Evolutionary conservation across 2,329 filamentous ascomycete genomes (phyloP), one percentile per base, ranked within the genome.

Genomic region (Pseudogymnoascus sp.): DNA sequence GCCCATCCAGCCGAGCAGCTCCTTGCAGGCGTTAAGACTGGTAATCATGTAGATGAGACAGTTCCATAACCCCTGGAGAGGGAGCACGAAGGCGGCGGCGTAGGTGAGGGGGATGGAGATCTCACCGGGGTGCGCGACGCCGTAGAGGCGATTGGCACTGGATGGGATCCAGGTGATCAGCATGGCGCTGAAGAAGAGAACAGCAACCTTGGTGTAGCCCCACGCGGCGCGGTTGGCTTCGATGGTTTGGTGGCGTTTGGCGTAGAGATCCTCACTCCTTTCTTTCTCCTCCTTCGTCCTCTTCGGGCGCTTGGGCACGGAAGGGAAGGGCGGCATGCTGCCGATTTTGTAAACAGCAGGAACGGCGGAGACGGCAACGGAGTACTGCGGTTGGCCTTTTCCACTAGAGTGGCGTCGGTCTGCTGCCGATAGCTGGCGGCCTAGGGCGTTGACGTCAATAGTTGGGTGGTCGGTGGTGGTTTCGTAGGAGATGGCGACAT

Each of bases 61-160:
- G 70, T 95, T 95, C 89, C 89, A 94, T 67, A 92, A 88, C 0
- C 90, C 90, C 69, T 95, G 90, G 0, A 91, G 78, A 0, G 90
- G 89, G 7, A 95, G 78, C 0, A 94, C 89, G 38, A 90, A 79
- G 0, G 87, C 84, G 19, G 86, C 85, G 64, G 85, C 81, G 64
- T 87, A 83, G 66, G 89, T 84, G 21, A 94, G 79, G 0, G 78
- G 75, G 26, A 84, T 78, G 6, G 76, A 79, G 0, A 79, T 73
- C 3, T 77, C 61, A 23, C 79, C 73, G 0, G 78, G 74, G 67
- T 86, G 76, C 7, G 84, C 76, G 13, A 91, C 76, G 3, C 83
- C 83, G 72, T 88, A 91, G 13, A 92, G 80, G 8, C 90, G 80
- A 70, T 95, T 94, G 62, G 86, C 80, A 19, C 85, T 89, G 1